Evolutionary conservation across 2,329 filamentous ascomycete genomes (phyloP).

Genomic region (Pyrenophora seminiperda): DNA sequence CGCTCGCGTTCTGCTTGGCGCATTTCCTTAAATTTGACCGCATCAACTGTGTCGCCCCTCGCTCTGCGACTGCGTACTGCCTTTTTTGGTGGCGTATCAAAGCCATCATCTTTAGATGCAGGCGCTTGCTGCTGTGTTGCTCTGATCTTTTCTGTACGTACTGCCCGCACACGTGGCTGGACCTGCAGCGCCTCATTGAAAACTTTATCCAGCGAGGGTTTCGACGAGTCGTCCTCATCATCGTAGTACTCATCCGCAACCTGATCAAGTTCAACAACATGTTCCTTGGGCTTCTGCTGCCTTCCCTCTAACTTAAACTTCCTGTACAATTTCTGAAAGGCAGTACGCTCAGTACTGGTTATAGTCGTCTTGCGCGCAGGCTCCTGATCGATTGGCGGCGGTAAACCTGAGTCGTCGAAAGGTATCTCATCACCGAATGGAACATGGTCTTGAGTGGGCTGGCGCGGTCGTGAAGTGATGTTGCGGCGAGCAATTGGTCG

Average conservation of each 20-base stretch:
- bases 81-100: slow-evolving; percentile 1
- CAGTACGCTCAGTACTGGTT: slow-evolving; percentile 42
- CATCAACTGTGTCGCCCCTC: slow-evolving; percentile 14
- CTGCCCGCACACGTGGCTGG: slow-evolving; percentile 8
- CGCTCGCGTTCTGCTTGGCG: slow-evolving; percentile 53
- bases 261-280: slow-evolving; percentile 30
- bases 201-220: slow-evolving; percentile 33
- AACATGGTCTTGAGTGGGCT: slow-evolving; percentile 17
- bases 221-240: slow-evolving; percentile 33
- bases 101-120: neutral
- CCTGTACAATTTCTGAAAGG: slow-evolving; percentile 44
- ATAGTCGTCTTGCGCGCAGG: slow-evolving; percentile 40
- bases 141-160: neutral
- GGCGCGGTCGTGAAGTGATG: slow-evolving; percentile 26
- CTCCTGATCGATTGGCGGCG: slow-evolving; percentile 27
- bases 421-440: slow-evolving; percentile 39
- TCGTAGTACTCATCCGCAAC: slow-evolving; percentile 42
- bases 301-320: slow-evolving; percentile 30
- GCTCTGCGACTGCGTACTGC: slow-evolving; percentile 13
- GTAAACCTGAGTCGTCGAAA: slow-evolving; percentile 4
- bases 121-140: neutral
- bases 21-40: slow-evolving; percentile 18
- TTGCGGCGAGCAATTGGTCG: slow-evolving; percentile 29
- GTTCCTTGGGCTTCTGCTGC: slow-evolving; percentile 20
- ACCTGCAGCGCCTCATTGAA: slow-evolving; percentile 38